Conservation (phyloP, 345 rosid species). For the Rhodamnia rubescens region DNA sequence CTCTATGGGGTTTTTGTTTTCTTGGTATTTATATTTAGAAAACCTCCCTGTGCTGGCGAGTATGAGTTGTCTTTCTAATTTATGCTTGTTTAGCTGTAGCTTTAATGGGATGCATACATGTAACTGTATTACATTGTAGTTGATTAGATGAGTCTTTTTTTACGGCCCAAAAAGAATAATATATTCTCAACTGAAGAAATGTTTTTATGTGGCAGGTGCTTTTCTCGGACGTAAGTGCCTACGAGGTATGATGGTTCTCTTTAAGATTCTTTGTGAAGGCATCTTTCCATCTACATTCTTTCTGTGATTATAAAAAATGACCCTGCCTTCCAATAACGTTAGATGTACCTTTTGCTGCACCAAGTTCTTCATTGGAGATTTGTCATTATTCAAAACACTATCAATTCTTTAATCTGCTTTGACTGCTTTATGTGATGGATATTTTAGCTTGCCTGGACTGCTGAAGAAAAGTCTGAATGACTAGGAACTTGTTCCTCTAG, state of each 20-base stretch:
- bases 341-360: not conserved
- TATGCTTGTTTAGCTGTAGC: not conserved
- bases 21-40: not conserved
- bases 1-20: not conserved
- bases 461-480: not conserved
- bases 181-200: not conserved
- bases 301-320: not conserved
- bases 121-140: not conserved
- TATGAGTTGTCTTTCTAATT: not conserved
- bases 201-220: conserved; percentile 46
- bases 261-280: not conserved
- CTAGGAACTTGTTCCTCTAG: not conserved
- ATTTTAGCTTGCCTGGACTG: not conserved
- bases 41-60: not conserved
- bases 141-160: not conserved
- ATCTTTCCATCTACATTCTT: not conserved
- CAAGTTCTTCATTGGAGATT: not conserved
- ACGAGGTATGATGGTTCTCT: conserved; percentile 40
- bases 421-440: not conserved
- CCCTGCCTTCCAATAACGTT: not conserved
- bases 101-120: not conserved
- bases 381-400: too few relatives aligned
- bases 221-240: conserved; percentile 76
- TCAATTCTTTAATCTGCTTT: not conserved
- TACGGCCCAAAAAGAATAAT: too few relatives aligned